These are phyloP conservation scores for Cenchrus americanus DNA, from an alignment of 176 grass and related monocot species.

Conservation along the genomic window DNA sequence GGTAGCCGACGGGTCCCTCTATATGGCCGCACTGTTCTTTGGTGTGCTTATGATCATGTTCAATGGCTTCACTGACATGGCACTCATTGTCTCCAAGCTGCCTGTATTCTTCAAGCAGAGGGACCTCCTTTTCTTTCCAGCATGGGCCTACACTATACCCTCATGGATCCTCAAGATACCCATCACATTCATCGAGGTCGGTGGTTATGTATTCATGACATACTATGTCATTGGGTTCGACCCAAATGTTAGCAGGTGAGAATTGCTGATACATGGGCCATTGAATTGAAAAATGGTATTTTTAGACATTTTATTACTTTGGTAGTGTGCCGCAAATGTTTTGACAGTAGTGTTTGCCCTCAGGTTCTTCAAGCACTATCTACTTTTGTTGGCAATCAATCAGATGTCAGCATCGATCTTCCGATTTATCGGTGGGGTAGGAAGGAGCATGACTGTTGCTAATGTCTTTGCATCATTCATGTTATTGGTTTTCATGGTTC, in stretches of 20 bases:
- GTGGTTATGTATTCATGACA: slow-evolving; percentile 69
- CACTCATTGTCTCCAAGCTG: slow-evolving; percentile 70
- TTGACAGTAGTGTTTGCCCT: slow-evolving; percentile 19
- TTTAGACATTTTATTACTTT: background rate
- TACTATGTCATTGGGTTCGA: slow-evolving; percentile 96
- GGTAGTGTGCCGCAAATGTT: slow-evolving; percentile 9
- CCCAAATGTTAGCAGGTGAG: slow-evolving; percentile 80
- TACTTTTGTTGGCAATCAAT: slow-evolving; percentile 65
- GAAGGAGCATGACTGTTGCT: slow-evolving; percentile 74
- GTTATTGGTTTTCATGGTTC: slow-evolving; percentile 64
- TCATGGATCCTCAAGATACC: slow-evolving; percentile 91
- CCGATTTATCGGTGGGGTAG: slow-evolving; percentile 67
- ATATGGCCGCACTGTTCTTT: slow-evolving; percentile 74
- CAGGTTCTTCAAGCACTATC: slow-evolving; percentile 93
- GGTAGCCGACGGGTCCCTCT: slow-evolving; percentile 50
- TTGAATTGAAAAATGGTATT: slow-evolving; percentile 12
- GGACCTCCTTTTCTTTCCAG: slow-evolving; percentile 89
- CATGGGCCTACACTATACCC: slow-evolving; percentile 87
- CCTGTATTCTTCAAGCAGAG: slow-evolving; percentile 97
- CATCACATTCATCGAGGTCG: slow-evolving; percentile 78
- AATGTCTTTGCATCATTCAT: slow-evolving; percentile 80
- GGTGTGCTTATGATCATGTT: slow-evolving; percentile 77
- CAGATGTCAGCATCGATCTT: slow-evolving; percentile 75
- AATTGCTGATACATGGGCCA: slow-evolving; percentile 11
- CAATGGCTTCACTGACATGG: slow-evolving; percentile 79